Percentiles rank a stretch among this genome's conserved stretches.
These are phyloP conservation scores for Quercus cerris DNA, from an alignment of 306 rosid species.

Conservation along the genomic window DNA sequence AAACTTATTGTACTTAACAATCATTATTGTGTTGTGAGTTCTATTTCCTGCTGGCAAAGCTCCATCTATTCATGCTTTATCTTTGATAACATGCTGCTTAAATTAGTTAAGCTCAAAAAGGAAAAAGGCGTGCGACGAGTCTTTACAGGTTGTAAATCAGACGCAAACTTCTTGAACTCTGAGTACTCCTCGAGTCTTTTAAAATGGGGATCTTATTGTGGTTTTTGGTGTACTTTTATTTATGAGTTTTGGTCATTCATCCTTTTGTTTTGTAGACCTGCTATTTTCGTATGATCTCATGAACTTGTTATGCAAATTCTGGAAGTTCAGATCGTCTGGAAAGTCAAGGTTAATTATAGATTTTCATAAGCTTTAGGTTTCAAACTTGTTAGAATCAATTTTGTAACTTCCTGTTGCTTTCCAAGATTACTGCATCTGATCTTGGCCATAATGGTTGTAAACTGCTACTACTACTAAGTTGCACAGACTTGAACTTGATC, in stretches of 20 bases:
- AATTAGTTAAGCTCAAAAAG: neutral
- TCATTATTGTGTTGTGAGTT: neutral
- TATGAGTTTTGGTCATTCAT: neutral
- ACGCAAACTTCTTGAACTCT: neutral
- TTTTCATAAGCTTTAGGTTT: neutral
- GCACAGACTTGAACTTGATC: neutral
- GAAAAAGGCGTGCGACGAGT: neutral
- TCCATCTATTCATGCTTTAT: neutral
- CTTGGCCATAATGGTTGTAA: neutral
- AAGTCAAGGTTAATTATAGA: neutral
- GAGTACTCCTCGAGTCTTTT: neutral
- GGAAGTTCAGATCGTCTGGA: neutral
- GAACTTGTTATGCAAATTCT: neutral
- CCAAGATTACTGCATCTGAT: neutral
- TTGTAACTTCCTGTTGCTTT: neutral
- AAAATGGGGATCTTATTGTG: neutral
- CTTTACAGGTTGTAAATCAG: neutral
- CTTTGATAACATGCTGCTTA: neutral
- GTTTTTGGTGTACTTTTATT: neutral
- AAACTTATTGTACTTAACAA: neutral
- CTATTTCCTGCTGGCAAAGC: neutral
- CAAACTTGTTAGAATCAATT: neutral
- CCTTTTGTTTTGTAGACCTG: neutral
- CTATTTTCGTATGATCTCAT: neutral
- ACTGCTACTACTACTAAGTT: neutral